Evolutionary conservation across 2,329 filamentous ascomycete genomes (phyloP), one percentile per base, ranked within the genome.

Genomic region (Domatiomyces catenatus): DNA sequence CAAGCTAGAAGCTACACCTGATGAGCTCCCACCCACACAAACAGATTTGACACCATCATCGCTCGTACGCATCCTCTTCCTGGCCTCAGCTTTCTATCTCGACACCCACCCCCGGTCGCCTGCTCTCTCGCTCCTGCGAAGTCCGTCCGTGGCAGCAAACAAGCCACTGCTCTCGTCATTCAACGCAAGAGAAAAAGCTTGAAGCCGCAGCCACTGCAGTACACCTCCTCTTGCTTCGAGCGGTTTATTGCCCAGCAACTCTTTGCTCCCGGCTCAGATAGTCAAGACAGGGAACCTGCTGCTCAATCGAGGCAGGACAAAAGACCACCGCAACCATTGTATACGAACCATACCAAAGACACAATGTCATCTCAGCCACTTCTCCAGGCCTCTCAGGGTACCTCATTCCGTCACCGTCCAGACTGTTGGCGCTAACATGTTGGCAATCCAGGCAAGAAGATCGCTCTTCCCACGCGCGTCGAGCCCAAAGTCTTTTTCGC

Each of bases 401-500:
- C 46, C 46, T 44, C 22, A n/a, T 32, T 7, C 43, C 44, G 7
- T 24, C 48, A 22, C 6, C 28, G 22, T 20, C 52, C 51, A 50
- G 28, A 17, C 44, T 44, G 48, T 36, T 47, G 28, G 26, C 48
- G 28, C 48, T 49, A 45, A 53, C 43, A 47, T 42, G 18, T 15
- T 17, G 28, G 44, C 43, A 56, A 54, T 56, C 58, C 32, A 94
- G 90, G 90, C 77, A 98, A 98, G 75, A 87, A 90, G 66, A 96
- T 98, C 67, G 90, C 92, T 63, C 86, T 98, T 58, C 92, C 92
- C 52, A 95, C 90, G 54, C 88, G 92, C 60, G 90, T 98, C 69
- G 92, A 98, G 71, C 92, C 92, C 62, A 98, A 98, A 72, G 92
- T 98, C 75, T 98, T 96, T 80, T 98, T 98, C 76, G 92, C 92